phyloP scores from a whole-genome alignment of 306 rosid genomes.

The Cucurbita moschata region DNA sequence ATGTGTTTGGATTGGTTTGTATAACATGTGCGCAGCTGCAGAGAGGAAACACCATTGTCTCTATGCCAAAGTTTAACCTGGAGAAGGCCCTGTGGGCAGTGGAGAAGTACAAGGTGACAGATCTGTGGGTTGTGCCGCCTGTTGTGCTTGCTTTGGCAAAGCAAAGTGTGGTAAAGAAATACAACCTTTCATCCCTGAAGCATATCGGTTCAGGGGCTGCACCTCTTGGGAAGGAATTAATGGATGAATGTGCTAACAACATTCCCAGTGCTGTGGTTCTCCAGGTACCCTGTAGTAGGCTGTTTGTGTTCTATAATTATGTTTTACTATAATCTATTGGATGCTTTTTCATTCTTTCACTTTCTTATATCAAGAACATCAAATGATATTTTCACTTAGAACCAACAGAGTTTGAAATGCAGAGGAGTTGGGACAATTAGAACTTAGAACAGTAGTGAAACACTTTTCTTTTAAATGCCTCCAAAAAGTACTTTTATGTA shows the following conservation, averaged over 20 bases:
- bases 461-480: background rate
- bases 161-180: constrained; percentile 36
- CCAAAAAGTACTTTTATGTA: background rate
- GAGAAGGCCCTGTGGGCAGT: constrained; percentile 32
- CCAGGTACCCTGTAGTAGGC: constrained; percentile 34
- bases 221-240: constrained; percentile 69
- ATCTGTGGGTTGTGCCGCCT: constrained; percentile 80
- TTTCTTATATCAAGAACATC: background rate
- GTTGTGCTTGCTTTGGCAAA: constrained; percentile 58
- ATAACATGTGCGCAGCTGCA: constrained; percentile 37
- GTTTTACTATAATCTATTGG: background rate
- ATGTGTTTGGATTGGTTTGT: constrained; percentile 55
- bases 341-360: background rate
- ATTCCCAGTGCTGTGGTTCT: constrained; percentile 29
- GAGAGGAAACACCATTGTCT: constrained; percentile 42
- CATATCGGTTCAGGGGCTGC: constrained; percentile 70
- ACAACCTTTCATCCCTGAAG: constrained; percentile 53
- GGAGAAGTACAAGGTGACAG: constrained; percentile 48
- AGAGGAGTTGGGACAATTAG: background rate
- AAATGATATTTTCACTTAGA: background rate
- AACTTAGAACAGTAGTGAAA: background rate
- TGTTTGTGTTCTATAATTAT: background rate
- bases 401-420: background rate
- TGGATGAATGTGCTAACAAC: constrained; percentile 46
- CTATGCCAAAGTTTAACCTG: constrained; percentile 37